Evolutionary conservation across 495 filamentous ascomycete species (phyloP), one percentile per base, ranked within the genome.

Genomic region (Pseudotulostoma volvatum): DNA sequence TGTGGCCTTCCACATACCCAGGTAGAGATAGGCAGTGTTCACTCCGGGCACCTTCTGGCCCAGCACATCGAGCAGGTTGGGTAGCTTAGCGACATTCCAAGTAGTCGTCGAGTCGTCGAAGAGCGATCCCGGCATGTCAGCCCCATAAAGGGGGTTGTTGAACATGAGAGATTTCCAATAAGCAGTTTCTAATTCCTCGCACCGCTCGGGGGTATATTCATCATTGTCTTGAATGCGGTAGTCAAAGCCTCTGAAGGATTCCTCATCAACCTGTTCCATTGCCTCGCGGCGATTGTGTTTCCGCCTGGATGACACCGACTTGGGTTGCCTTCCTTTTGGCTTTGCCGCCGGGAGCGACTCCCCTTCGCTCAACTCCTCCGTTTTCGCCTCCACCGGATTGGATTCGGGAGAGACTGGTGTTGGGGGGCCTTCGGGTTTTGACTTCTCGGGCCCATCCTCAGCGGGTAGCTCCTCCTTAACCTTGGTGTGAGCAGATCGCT

Each of bases 1-100:
- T 1, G 90, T 95, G 14, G 90, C 90, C 52, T 95, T 97, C 90
- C 90, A 97, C 92, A 96, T 96, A 14, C 90, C 90, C 32, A 96
- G 66, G 45, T 97, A 97, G 8, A 97, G 69, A 55, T 97, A 97
- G n/a, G 90, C 88, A 3, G 92, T 96, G 51, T 97, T 97, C 43
- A 97, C 90, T 42, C 90, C 90, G 9, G 90, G 90, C 0, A 97
- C 81, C 44, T 93, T 93, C 28, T 85, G 85, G 14, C 90, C 92
- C 1, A 97, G 64, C 3, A 96, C 83, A 57, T 97, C 92, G 4
- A 97, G 74, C 32, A 97, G 61, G 50, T 95, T 96, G 18, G 82
- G 79, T 15, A 97, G 70, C 52, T 92, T 88, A 40, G 88, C 86
- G 7, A 97, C 77, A 51, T 97, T 96, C 90, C 90, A 97, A 15